Conservation (phyloP, 75 land plant species). For the Cupressus sempervirens region DNA sequence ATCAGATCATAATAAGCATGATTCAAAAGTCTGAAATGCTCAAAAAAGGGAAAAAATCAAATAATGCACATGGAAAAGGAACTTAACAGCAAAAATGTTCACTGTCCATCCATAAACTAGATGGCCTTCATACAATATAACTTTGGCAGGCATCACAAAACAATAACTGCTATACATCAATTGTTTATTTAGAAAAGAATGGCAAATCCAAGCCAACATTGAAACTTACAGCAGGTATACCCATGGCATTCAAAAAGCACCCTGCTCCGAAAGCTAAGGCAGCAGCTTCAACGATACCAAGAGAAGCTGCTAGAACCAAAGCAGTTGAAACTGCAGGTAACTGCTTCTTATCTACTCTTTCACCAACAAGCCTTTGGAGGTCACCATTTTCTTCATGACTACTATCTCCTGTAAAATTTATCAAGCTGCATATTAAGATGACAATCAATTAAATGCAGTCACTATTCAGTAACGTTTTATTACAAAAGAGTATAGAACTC, state of each 20-base stretch:
- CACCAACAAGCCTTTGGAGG: neutral
- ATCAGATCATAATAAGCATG: neutral
- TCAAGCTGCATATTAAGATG: constrained; percentile 1
- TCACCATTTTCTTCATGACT: neutral
- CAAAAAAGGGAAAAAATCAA: neutral
- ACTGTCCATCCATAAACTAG: neutral
- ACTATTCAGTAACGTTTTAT: neutral
- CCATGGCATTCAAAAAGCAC: constrained; percentile 69
- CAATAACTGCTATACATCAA: neutral
- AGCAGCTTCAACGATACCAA: constrained; percentile 76
- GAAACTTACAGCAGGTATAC: constrained; percentile 58
- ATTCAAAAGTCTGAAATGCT: neutral
- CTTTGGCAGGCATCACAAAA: neutral
- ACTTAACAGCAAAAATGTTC: neutral
- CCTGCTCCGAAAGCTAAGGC: constrained; percentile 70
- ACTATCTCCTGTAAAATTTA: constrained; percentile 4
- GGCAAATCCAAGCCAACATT: constrained; percentile 1
- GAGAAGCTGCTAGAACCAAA: constrained; percentile 56
- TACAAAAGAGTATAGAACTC: neutral
- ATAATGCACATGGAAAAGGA: neutral
- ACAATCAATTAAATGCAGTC: neutral
- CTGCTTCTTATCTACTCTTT: constrained; percentile 28
- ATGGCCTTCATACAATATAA: neutral
- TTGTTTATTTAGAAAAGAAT: neutral
- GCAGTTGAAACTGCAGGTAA: constrained; percentile 86